Conservation (phyloP, 2,329 filamentous ascomycete species). For the Calonectria multiphialidica region DNA sequence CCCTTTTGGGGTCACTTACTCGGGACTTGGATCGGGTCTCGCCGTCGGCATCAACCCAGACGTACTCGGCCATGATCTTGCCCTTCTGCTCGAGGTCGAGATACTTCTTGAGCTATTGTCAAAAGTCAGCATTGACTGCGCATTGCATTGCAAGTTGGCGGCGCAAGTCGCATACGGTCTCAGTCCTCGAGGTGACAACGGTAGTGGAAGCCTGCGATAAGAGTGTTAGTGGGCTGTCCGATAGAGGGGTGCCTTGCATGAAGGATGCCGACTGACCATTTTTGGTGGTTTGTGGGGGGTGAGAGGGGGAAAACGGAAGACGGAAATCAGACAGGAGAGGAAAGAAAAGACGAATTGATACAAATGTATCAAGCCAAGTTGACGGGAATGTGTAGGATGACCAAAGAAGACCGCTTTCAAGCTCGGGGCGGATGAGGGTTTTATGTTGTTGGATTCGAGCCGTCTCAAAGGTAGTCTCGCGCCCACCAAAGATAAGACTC, state of each 20-base stretch:
- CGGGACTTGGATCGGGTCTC: conserved; percentile 94
- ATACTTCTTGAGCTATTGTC: conserved; percentile 86
- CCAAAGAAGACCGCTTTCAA: conserved; percentile 27
- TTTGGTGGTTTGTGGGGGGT: conserved; percentile 22
- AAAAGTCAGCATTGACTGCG: conserved; percentile 14
- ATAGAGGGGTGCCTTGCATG: conserved; percentile 24
- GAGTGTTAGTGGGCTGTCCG: conserved; percentile 28
- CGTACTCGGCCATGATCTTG: conserved; percentile 91
- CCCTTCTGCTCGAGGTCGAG: conserved; percentile 91
- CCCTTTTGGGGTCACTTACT: conserved; percentile 79
- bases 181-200: conserved; percentile 40
- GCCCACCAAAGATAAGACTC: conserved; percentile 42
- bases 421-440: conserved; percentile 41
- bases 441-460: conserved; percentile 42
- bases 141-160: not conserved
- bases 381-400: conserved; percentile 40
- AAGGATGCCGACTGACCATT: conserved; percentile 36
- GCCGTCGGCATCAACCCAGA: conserved; percentile 91
- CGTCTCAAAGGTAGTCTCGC: conserved; percentile 33
- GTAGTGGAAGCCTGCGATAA: conserved; percentile 28
- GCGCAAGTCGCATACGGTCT: conserved; percentile 46
- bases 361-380: conserved; percentile 35
- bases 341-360: conserved; percentile 29
- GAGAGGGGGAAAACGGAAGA: not conserved
- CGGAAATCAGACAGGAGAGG: conserved; percentile 9